Percentiles rank a stretch among this genome's conserved stretches.
Conservation (phyloP, 176 grass and related monocot species). For the Bothriochloa decipiens region DNA sequence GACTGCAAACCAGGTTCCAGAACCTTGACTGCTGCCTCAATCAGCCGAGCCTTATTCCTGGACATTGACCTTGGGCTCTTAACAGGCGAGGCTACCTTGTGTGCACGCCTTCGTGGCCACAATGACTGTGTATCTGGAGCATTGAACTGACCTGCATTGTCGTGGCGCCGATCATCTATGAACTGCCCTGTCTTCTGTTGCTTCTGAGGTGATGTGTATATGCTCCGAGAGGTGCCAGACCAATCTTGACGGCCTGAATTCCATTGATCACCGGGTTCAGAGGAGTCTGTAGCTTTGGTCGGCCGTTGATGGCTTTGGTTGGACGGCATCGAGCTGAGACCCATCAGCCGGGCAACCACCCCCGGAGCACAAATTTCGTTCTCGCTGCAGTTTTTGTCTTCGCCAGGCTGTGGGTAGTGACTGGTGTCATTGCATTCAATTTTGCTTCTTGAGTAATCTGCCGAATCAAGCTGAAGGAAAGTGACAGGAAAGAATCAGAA, state of each 20-base stretch:
- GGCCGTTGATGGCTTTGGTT: constrained; percentile 31
- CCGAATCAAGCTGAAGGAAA: constrained; percentile 48
- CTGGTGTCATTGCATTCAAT: constrained; percentile 1
- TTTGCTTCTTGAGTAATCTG: constrained; percentile 42
- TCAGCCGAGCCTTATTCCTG: constrained; percentile 61
- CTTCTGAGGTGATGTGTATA: constrained; percentile 46
- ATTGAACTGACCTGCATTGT: constrained; percentile 5
- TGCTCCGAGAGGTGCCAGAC: constrained; percentile 27
- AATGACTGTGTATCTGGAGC: constrained; percentile 19
- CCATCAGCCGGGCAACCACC: constrained; percentile 82
- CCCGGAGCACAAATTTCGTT: constrained; percentile 46
- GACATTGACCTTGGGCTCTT: constrained; percentile 68
- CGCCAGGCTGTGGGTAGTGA: constrained; percentile 21
- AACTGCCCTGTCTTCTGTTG: constrained; percentile 43
- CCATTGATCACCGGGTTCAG: constrained; percentile 12
- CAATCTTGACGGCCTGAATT: constrained; percentile 25
- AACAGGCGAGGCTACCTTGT: constrained; percentile 51
- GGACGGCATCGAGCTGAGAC: constrained; percentile 61
- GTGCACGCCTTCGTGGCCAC: constrained; percentile 40
- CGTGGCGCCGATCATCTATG: neutral
- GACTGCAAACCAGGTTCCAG: constrained; percentile 70
- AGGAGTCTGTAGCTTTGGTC: constrained; percentile 22
- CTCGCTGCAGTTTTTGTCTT: constrained; percentile 23
- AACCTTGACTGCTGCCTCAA: constrained; percentile 68
- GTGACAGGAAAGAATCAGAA: neutral